Evolutionary conservation across 1,284 basidiomycete genomes (phyloP).

Genomic region (Microbotryum intermedium): DNA sequence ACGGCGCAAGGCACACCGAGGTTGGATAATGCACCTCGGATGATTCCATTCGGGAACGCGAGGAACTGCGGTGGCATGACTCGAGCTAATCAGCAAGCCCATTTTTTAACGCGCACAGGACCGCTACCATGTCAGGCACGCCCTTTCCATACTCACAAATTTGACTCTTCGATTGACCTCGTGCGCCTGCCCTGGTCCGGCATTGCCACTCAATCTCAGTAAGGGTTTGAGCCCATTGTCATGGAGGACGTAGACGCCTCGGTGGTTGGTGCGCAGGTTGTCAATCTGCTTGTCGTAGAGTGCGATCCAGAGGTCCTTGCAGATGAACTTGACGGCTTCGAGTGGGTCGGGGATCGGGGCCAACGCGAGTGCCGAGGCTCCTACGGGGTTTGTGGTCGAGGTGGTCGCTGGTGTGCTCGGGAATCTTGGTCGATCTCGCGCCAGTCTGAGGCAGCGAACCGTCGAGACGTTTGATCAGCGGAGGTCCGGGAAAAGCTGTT

Average conservation of each 20-base stretch:
- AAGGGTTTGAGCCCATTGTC: slow-evolving; percentile 25
- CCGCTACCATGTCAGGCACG: no score
- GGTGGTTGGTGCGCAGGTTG: slow-evolving; percentile 35
- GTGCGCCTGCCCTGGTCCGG: neutral
- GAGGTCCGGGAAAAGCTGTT: neutral
- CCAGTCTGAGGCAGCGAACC: slow-evolving; percentile 2
- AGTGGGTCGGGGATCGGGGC: slow-evolving; percentile 18
- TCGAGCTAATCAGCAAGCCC: neutral
- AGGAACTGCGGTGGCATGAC: slow-evolving; percentile 15
- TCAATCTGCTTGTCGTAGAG: slow-evolving; percentile 35
- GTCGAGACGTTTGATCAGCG: neutral
- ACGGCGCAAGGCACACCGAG: slow-evolving; percentile 28
- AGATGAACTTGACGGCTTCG: slow-evolving; percentile 35
- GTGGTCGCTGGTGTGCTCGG: slow-evolving; percentile 4
- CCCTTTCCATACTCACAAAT: neutral
- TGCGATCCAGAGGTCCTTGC: slow-evolving; percentile 33
- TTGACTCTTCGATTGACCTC: slow-evolving; percentile 6
- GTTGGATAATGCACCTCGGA: slow-evolving; percentile 30
- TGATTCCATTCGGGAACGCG: slow-evolving; percentile 25
- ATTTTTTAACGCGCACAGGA: no score
- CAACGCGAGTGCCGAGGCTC: neutral
- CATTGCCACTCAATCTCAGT: slow-evolving; percentile 3
- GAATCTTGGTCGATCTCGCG: slow-evolving; percentile 22
- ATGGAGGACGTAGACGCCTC: slow-evolving; percentile 33
- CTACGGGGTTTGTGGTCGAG: neutral